Base-by-base conservation (phyloP, 2,329 filamentous ascomycete genomes). In the Plectosphaerella plurivora region DNA sequence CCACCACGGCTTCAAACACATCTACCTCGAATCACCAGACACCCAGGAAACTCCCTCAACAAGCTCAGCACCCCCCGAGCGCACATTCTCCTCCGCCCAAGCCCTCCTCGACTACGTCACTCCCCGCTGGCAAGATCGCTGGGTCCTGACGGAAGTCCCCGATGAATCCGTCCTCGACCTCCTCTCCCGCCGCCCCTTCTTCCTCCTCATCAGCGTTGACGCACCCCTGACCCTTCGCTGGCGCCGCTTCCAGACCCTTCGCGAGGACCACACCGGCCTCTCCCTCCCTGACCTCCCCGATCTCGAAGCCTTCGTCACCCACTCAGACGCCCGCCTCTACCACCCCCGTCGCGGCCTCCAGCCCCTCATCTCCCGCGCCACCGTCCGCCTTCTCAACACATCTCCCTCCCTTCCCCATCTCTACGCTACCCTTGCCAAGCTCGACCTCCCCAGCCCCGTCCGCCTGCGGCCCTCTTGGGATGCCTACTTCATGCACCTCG, bases 401-500 rank as follows among this genome's bases (percentile, higher is more conserved):
- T 88, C 89, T 0, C 77, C 82, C 15, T 87, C 86, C 24, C 72
- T 96, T 2, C 73, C 83, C 10, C 81, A 87, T 59, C 79, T 97
- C 6, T 85, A 91, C 67, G 75, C 79, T 4, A 86, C 88, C 9
- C 81, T 99, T 1, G 78, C 81, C 47, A 80, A 83, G 46, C 79
- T 97, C 8, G 83, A 96, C 66, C 81, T 99, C 24, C 79, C 87
- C 2, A 86, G 94, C 63, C 81, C 87, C 35, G 82, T 88, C 61
- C 87, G 94, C 2, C 78, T 99, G 36, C 84, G 94, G 2, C 94
- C 94, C 1, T 86, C 83, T 47, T 99, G 94, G 94, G 94, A 99
- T 70, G 86, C 89, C 63, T 99, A 99, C 74, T 99, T 99, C 67
- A 99, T 99, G 94, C 84, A 89, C 41, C 78, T 99, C n/a, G 92